Evolutionary conservation across 208 protist genomes (phyloP), one percentile per base, ranked within the genome.

Genomic region (Entamoeba histolytica): DNA sequence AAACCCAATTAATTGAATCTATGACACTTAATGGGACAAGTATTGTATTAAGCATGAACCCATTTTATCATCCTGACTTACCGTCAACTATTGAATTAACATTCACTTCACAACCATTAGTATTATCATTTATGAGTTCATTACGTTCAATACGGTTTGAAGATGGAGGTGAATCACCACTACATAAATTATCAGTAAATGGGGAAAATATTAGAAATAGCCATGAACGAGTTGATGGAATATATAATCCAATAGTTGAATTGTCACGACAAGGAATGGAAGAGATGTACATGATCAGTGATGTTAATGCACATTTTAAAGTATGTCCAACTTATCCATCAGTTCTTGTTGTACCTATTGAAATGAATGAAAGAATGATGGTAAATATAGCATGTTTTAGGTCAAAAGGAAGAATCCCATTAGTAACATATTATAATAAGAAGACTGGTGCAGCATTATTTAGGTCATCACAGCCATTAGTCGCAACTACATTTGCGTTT

Each of bases 281-380:
- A 31, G n/a, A 78, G 15, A 6, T 17, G 5, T 78, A n/a, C 28
- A 78, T 78, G 61, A 78, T 92, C n/a, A 92, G 39, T n/a, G 44
- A 92, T 49, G 35, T 95, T 8, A 97, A 97, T 92, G 44, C 14
- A 23, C 55, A 96, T 35, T 97, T 95, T 55, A 5, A 92, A 10
- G 61, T 93, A n/a, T 93, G 92, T 91, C 44, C 35, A 47, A 93
- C 92, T 5, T 93, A 93, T 55, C 92, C 92, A 49, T 19, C 35
- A 57, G 47, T 93, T 5, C n/a, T 93, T 19, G 35, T 49, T 14
- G 57, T 93, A n/a, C 92, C 92, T 17, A 55, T 52, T 17, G 12
- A 47, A 49, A 47, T 93, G 8, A 91, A 47, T 49, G 44, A 93
- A 52, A 15, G 23, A 17, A n/a, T 52, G 44, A 47, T 93, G n/a